Evolutionary conservation across 2,329 filamentous ascomycete genomes (phyloP).

Genomic region (Diaporthe sp.): DNA sequence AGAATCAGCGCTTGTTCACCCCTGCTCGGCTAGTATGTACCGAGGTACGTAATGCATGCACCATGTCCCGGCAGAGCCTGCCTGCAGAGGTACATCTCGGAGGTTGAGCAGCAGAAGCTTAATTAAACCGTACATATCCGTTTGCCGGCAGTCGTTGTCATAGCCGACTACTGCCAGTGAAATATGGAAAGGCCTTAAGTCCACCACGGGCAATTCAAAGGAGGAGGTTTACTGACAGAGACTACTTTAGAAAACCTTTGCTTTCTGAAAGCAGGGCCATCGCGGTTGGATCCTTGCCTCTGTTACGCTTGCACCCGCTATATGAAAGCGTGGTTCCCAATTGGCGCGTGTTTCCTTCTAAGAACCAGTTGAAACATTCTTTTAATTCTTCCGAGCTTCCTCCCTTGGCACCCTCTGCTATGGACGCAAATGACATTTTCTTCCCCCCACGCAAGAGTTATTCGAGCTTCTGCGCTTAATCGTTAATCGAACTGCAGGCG

Average conservation of each 20-base stretch:
- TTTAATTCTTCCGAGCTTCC: neutral
- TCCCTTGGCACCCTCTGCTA: neutral
- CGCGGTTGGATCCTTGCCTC: neutral
- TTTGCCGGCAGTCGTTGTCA: no score
- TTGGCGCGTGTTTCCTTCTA: neutral
- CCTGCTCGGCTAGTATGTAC: neutral
- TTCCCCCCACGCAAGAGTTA: no score
- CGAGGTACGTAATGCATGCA: slow-evolving; percentile 7
- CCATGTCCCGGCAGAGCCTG: neutral
- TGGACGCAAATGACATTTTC: neutral
- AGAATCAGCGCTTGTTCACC: neutral
- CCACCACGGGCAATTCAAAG: accelerated
- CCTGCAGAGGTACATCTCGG: neutral
- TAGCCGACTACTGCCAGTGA: neutral
- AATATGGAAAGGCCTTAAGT: neutral
- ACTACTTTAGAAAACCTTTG: no score
- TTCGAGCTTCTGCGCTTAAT: neutral
- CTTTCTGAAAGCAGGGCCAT: no score
- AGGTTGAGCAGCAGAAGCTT: slow-evolving; percentile 16
- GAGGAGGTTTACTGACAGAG: no score
- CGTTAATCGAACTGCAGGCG: neutral
- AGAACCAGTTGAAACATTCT: neutral
- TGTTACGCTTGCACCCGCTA: neutral
- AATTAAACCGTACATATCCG: neutral
- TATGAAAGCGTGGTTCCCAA: neutral